A percentile compares a stretch with the other conserved stretches of the same genome.
These are phyloP conservation scores for Biscogniauxia mediterranea DNA, from an alignment of 2,329 filamentous ascomycete genomes.

Conservation along the genomic window DNA sequence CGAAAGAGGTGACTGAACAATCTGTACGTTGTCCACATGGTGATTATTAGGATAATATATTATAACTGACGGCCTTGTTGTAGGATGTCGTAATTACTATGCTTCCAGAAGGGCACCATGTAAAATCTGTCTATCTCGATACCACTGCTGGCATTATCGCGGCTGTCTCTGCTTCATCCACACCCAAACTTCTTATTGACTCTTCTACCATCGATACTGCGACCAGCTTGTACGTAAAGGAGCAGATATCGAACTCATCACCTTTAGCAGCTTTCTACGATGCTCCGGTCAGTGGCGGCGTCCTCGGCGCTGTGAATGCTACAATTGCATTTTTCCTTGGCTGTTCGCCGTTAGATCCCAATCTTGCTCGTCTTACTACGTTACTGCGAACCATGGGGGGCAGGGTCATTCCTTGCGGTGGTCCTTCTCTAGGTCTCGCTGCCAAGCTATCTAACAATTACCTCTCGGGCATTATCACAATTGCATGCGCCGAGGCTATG, in stretches of 20 bases:
- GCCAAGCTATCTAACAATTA: slow-evolving; percentile 64
- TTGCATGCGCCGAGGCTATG: slow-evolving; percentile 57
- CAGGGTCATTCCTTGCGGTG: slow-evolving; percentile 55
- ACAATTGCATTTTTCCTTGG: slow-evolving; percentile 39
- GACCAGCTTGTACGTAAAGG: slow-evolving; percentile 35
- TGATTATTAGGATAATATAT: background rate
- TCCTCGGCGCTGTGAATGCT: slow-evolving; percentile 32
- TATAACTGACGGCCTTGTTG: background rate
- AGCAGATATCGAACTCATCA: slow-evolving; percentile 12
- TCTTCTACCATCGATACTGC: slow-evolving; percentile 70
- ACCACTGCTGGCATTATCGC: slow-evolving; percentile 45
- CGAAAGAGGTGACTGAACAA: slow-evolving; percentile 48
- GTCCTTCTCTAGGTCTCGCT: slow-evolving; percentile 52
- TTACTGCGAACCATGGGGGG: slow-evolving; percentile 52
- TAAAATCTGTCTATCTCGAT: slow-evolving; percentile 59
- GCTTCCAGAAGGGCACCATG: slow-evolving; percentile 66
- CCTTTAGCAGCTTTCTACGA: slow-evolving; percentile 32
- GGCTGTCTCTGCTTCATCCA: slow-evolving; percentile 24
- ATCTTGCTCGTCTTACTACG: slow-evolving; percentile 41
- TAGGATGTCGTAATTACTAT: slow-evolving; percentile 68
- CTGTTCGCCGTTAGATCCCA: slow-evolving; percentile 29
- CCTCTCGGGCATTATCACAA: slow-evolving; percentile 55
- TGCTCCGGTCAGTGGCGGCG: slow-evolving; percentile 36
- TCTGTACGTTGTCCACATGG: slow-evolving; percentile 37
- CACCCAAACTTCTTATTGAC: slow-evolving; percentile 59